Percentiles rank a stretch among this genome's conserved stretches.
Evolutionary conservation across 164 flowering plant species (phyloP).

Genomic region (Vitis labrusca): DNA sequence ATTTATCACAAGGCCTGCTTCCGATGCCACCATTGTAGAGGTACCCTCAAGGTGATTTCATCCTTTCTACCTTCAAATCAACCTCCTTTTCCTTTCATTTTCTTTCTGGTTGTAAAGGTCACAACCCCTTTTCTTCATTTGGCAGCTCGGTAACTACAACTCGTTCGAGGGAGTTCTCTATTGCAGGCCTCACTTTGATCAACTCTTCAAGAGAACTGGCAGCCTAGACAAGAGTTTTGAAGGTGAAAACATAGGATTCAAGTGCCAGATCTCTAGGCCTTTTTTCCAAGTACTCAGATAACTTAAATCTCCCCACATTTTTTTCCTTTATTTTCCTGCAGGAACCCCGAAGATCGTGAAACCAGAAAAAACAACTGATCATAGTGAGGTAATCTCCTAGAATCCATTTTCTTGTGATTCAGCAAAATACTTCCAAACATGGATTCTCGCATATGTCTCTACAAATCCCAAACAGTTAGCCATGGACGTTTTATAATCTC

Average conservation of each 20-base stretch:
- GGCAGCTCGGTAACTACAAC: slow-evolving; percentile 81
- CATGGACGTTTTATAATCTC: too few relatives aligned
- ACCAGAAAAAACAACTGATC: slow-evolving; percentile 52
- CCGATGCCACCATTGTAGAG: slow-evolving; percentile 48
- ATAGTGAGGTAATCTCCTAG: slow-evolving; percentile 42
- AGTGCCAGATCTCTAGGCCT: too few relatives aligned
- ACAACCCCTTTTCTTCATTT: slow-evolving; percentile 5
- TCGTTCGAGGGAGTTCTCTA: slow-evolving; percentile 93
- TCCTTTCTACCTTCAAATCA: background rate
- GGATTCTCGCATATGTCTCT: too few relatives aligned
- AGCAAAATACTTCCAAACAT: too few relatives aligned
- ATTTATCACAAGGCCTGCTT: slow-evolving; percentile 50
- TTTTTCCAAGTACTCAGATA: background rate
- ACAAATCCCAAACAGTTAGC: too few relatives aligned
- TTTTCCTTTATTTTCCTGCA: slow-evolving; percentile 24
- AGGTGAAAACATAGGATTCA: slow-evolving; percentile 38
- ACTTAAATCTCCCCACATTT: background rate
- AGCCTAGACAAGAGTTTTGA: slow-evolving; percentile 92
- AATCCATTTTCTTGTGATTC: too few relatives aligned
- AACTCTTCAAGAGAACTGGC: slow-evolving; percentile 87
- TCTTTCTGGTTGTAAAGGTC: too few relatives aligned
- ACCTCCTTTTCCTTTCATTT: too few relatives aligned
- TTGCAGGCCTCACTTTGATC: slow-evolving; percentile 94
- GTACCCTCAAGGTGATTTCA: slow-evolving; percentile 38
- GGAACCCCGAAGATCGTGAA: slow-evolving; percentile 78